Evolutionary conservation across 2,329 filamentous ascomycete genomes (phyloP), one percentile per base, ranked within the genome.

Genomic region (Pseudonectria buxi): DNA sequence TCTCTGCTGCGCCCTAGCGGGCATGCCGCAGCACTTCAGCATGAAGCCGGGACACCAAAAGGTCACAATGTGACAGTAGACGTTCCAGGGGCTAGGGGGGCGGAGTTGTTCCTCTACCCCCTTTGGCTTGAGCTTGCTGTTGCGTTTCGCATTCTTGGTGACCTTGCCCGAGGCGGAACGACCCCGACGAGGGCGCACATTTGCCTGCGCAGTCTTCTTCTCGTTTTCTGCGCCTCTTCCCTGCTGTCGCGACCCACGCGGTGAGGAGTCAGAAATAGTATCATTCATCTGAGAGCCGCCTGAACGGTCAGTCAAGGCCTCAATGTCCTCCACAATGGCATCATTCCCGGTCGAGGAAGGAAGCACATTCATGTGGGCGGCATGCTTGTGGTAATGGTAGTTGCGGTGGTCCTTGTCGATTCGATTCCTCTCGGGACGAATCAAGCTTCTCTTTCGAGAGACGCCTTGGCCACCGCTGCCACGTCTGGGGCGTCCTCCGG

Each of bases 321-420:
- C 84, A 14, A 85, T 62, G 40, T 87, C 83, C 60, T 95, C 90
- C 36, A 85, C 63, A 34, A 94, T 78, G 3, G 89, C 87, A 51
- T 96, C 89, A 50, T 94, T 85, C 41, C 92, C 92, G 0, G 92
- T 96, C 6, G 86, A 84, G 1, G 92, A 96, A 1, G 94, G 92
- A 46, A 87, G 71, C 5, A 88, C 83, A 36, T 82, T 74, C 88
- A 98, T 95, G 46, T 90, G 85, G 52, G 88, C 85, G 9, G 94
- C 88, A 75, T 95, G 89, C 59, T 94, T 85, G 49, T 87, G 81
- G 63, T 98, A 98, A 64, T 95, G 77, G 57, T 95, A 98, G 60
- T 96, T 94, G 11, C 89, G 88, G 58, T 96, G 88, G 50, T 89
- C 84, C 45, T 74, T 80, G 50, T 89, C 84, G 49, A 94, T 86